A percentile compares a stretch with the other conserved stretches of the same genome.
Conservation (phyloP, 495 filamentous ascomycete genomes). For the Talaromyces thailandensis region DNA sequence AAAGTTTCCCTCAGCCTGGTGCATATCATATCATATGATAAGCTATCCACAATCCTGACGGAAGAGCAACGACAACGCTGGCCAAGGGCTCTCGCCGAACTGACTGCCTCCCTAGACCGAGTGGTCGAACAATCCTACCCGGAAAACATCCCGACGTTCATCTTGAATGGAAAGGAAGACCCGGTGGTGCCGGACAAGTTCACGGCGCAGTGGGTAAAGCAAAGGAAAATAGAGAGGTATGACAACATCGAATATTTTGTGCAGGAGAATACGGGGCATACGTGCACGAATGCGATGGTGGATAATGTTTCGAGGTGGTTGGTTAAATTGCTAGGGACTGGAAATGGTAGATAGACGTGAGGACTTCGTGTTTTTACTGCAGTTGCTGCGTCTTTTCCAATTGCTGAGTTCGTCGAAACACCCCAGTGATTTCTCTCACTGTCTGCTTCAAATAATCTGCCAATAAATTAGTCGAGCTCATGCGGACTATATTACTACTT, state of each 20-base stretch:
- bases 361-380: not conserved
- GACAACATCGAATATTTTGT: slow-evolving; percentile 2
- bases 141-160: slow-evolving; percentile 1
- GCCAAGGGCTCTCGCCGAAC: not conserved
- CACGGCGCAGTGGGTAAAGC: not conserved
- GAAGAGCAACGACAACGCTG: slow-evolving; percentile 1
- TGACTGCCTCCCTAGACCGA: not conserved
- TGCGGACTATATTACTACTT: no score
- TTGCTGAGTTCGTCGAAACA: not conserved
- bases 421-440: not conserved
- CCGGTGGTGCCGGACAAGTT: slow-evolving; percentile 2
- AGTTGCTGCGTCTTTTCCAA: not conserved
- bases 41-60: not conserved
- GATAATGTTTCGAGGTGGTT: slow-evolving; percentile 3
- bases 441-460: not conserved
- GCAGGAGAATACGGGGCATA: slow-evolving; percentile 5
- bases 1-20: not conserved
- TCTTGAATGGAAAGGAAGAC: slow-evolving; percentile 2
- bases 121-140: not conserved
- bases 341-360: not conserved
- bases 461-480: not conserved
- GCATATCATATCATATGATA: not conserved
- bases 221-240: not conserved
- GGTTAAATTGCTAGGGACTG: not conserved
- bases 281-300: slow-evolving; percentile 2